Evolutionary conservation across 1,284 basidiomycete genomes (phyloP).

Genomic region (Naganishia sp.): DNA sequence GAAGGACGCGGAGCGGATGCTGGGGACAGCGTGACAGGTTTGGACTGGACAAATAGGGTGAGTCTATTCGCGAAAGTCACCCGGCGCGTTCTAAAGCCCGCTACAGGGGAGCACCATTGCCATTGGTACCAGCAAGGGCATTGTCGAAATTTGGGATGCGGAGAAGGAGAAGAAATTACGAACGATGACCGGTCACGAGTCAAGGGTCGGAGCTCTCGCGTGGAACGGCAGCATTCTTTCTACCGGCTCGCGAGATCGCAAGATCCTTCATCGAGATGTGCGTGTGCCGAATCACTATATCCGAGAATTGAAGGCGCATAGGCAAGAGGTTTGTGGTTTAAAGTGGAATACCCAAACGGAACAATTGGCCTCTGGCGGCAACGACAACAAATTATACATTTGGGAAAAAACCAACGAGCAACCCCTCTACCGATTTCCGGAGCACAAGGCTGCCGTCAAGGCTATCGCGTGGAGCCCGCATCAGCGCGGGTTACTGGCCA

Average conservation of each 20-base stretch:
- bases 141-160: slow-evolving; percentile 94
- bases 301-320: slow-evolving; percentile 67
- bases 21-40: slow-evolving; percentile 73
- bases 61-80: slow-evolving; percentile 35
- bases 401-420: slow-evolving; percentile 73
- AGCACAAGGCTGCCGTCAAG: slow-evolving; percentile 96
- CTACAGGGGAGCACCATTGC: slow-evolving; percentile 79
- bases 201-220: slow-evolving; percentile 87
- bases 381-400: slow-evolving; percentile 97
- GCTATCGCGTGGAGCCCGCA: slow-evolving; percentile 98
- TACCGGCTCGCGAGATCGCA: slow-evolving; percentile 87
- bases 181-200: slow-evolving; percentile 78
- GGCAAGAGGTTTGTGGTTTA: slow-evolving; percentile 94
- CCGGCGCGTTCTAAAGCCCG: not conserved
- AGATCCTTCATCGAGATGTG: slow-evolving; percentile 89
- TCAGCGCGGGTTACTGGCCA: slow-evolving; percentile 84
- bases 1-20: slow-evolving; percentile 29
- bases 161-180: slow-evolving; percentile 72
- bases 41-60: slow-evolving; percentile 89
- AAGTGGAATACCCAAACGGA: slow-evolving; percentile 79
- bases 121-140: slow-evolving; percentile 83
- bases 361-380: slow-evolving; percentile 89
- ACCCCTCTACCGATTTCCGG: slow-evolving; percentile 90
- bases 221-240: slow-evolving; percentile 90
- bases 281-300: slow-evolving; percentile 72